phyloP scores from a whole-genome alignment of 2,329 filamentous ascomycete genomes.

The Pseudofabraea citricarpa region DNA sequence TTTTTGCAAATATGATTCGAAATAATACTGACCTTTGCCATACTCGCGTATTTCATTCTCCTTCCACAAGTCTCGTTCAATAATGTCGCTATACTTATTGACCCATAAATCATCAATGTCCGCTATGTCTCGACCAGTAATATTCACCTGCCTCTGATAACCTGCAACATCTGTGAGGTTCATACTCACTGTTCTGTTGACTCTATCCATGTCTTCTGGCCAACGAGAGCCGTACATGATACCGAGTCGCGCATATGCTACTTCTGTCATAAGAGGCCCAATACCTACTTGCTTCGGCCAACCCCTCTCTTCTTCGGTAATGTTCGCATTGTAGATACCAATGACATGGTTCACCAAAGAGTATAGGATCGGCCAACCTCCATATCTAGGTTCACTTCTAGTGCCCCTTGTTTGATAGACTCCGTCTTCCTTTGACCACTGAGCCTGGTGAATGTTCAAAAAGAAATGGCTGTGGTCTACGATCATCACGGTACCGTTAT shows the following conservation, averaged over 20 bases:
- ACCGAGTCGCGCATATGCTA: not conserved
- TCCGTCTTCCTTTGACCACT: conserved; percentile 1
- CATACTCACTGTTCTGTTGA: not conserved
- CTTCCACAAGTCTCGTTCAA: no score
- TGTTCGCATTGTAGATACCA: conserved; percentile 1
- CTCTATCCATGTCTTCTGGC: not conserved
- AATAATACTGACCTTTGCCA: no score
- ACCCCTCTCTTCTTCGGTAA: conserved; percentile 1
- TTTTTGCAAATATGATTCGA: no score
- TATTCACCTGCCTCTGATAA: conserved; percentile 2
- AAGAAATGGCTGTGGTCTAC: conserved; percentile 11
- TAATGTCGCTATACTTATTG: no score
- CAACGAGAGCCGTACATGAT: conserved; percentile 6
- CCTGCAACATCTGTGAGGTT: conserved; percentile 6
- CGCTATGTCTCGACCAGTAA: conserved; percentile 6
- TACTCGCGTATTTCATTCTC: no score
- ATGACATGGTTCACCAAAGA: not conserved
- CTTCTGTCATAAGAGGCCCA: not conserved
- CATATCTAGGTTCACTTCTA: not conserved
- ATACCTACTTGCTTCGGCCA: not conserved
- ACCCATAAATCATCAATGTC: no score
- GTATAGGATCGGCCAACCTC: not conserved
- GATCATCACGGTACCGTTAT: conserved; percentile 1
- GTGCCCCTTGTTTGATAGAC: not conserved
- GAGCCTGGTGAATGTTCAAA: conserved; percentile 3